Conservation (phyloP, 495 filamentous ascomycete genomes). For the Aspergillus biplanus region DNA sequence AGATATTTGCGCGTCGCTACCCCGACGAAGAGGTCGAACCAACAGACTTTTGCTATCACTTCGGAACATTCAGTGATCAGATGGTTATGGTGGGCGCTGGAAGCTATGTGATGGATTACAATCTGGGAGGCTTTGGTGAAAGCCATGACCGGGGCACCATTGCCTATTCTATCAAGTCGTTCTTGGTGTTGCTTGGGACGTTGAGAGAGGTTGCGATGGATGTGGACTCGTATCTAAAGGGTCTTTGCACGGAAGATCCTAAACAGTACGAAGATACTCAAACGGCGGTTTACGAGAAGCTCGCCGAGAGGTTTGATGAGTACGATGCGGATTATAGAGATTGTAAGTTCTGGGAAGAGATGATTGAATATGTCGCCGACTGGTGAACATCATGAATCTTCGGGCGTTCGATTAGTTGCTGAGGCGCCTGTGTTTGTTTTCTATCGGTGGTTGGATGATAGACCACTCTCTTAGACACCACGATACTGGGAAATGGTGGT, state of each 20-base stretch:
- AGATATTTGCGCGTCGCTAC: neutral
- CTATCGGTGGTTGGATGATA: neutral
- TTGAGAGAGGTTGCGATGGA: neutral
- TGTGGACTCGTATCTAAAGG: neutral
- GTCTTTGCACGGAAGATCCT: neutral
- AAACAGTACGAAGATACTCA: neutral
- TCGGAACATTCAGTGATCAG: neutral
- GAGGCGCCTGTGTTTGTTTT: neutral
- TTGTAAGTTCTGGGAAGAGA: neutral
- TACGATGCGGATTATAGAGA: neutral
- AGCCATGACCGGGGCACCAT: neutral
- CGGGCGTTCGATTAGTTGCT: too few relatives aligned
- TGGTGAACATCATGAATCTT: neutral
- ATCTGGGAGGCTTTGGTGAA: neutral
- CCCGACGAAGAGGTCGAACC: neutral
- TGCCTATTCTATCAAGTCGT: neutral
- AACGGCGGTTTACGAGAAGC: neutral
- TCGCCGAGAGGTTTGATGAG: neutral
- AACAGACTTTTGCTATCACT: neutral
- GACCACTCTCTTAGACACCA: too few relatives aligned
- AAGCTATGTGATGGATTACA: neutral
- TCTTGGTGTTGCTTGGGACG: neutral
- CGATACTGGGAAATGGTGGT: neutral
- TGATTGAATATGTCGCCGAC: neutral
- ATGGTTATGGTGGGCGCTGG: neutral